A percentile compares a stretch with the other conserved stretches of the same genome.
Conservation (phyloP, 768 basidiomycete species). For the Auriscalpium vulgare region DNA sequence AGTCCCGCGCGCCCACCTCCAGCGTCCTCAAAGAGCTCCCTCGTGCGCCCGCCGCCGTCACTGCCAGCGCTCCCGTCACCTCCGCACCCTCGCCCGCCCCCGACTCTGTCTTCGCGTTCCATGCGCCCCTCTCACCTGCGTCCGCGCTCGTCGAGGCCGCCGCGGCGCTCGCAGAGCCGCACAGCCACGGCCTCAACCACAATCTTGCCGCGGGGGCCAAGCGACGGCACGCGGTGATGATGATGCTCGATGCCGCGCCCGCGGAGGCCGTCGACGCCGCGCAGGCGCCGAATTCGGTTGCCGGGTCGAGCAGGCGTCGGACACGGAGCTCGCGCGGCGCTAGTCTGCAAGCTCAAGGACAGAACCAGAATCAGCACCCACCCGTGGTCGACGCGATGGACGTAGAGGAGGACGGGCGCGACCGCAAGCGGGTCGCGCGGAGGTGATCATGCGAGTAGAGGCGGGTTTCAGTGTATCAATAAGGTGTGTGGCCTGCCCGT, state of each 20-base stretch:
- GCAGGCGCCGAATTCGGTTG: slow-evolving; percentile 27
- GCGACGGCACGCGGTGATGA: slow-evolving; percentile 72
- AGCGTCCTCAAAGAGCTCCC: slow-evolving; percentile 1
- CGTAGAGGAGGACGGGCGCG: slow-evolving; percentile 67
- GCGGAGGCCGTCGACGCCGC: slow-evolving; percentile 27
- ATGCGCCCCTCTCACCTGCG: slow-evolving; percentile 23
- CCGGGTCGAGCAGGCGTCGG: slow-evolving; percentile 38
- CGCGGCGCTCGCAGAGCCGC: neutral
- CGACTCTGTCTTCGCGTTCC: no score
- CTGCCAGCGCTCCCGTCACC: slow-evolving; percentile 9
- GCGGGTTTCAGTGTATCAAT: neutral
- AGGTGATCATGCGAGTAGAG: slow-evolving; percentile 29
- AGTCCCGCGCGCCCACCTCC: slow-evolving; percentile 13
- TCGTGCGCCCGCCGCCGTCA: neutral
- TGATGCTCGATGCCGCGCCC: slow-evolving; percentile 55
- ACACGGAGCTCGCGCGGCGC: slow-evolving; percentile 42
- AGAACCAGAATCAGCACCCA: slow-evolving; percentile 22
- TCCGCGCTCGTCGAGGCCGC: slow-evolving; percentile 15
- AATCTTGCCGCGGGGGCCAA: slow-evolving; percentile 50
- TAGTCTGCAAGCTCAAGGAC: slow-evolving; percentile 25
- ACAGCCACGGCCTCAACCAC: slow-evolving; percentile 14
- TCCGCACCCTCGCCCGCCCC: neutral
- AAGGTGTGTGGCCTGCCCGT: neutral
- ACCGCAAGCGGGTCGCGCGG: slow-evolving; percentile 66
- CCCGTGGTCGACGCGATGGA: slow-evolving; percentile 46